Percentiles rank a stretch among this genome's conserved stretches.
Evolutionary conservation across 768 basidiomycete genomes (phyloP).

Genomic region (Phallus indusiatus): DNA sequence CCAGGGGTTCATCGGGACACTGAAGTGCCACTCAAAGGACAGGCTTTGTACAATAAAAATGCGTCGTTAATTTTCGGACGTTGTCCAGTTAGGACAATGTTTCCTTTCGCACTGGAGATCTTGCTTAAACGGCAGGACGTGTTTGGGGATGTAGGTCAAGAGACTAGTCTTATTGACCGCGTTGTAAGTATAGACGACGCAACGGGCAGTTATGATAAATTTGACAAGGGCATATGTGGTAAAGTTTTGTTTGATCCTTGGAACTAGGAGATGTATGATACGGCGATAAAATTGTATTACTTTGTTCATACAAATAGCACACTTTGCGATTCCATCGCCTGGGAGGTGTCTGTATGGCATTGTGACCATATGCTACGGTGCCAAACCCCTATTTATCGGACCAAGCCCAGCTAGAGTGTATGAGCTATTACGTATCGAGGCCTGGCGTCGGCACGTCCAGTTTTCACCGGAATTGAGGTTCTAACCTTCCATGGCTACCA

Average conservation of each 20-base stretch:
- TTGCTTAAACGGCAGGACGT: slow-evolving; percentile 62
- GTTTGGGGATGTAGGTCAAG: slow-evolving; percentile 59
- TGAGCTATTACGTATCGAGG: too few species aligned
- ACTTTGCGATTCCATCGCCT: too few species aligned
- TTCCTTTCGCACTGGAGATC: slow-evolving; percentile 60
- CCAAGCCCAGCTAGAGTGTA: too few species aligned
- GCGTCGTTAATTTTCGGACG: slow-evolving; percentile 74
- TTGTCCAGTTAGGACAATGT: slow-evolving; percentile 71
- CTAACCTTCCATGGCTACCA: neutral
- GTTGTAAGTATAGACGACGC: slow-evolving; percentile 55
- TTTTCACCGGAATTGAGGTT: too few species aligned
- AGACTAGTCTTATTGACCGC: slow-evolving; percentile 55
- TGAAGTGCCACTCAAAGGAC: slow-evolving; percentile 28
- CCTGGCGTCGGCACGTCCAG: too few species aligned
- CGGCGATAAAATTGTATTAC: too few species aligned
- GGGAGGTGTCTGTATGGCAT: too few species aligned
- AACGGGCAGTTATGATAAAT: slow-evolving; percentile 48
- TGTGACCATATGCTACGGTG: too few species aligned
- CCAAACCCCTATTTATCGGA: too few species aligned
- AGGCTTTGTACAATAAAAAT: slow-evolving; percentile 64
- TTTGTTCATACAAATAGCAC: too few species aligned
- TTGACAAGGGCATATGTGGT: slow-evolving; percentile 64
- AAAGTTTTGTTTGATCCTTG: slow-evolving; percentile 75
- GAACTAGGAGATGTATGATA: slow-evolving; percentile 32
- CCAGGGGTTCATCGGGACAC: slow-evolving; percentile 14